These are phyloP conservation scores for Guyanaporus albipodus DNA, from an alignment of 768 basidiomycete species.

Conservation along the genomic window DNA sequence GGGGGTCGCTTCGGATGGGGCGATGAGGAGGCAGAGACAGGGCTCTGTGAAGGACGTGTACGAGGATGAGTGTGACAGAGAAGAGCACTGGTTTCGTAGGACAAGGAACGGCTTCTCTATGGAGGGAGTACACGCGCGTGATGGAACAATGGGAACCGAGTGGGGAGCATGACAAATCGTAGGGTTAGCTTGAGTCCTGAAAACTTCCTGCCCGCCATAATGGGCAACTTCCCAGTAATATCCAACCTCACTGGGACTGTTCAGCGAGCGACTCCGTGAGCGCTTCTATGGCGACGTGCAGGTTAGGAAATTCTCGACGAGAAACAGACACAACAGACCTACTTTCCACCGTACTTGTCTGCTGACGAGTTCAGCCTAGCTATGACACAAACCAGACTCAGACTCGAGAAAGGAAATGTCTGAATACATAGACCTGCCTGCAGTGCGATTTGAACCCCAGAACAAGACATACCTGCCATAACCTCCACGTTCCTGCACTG, in stretches of 20 bases:
- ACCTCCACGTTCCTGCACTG: constrained; percentile 8
- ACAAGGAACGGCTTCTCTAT: no score
- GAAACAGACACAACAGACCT: constrained; percentile 4
- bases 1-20: constrained; percentile 15
- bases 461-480: constrained; percentile 5
- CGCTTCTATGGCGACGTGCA: no score
- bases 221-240: background rate
- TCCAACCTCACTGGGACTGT: background rate
- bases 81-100: constrained; percentile 15
- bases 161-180: no score
- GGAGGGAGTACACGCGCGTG: no score
- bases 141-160: no score
- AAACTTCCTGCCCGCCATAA: background rate
- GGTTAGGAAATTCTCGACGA: no score
- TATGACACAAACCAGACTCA: background rate
- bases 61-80: constrained; percentile 16
- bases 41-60: constrained; percentile 31
- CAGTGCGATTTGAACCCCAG: no score
- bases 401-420: no score
- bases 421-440: background rate
- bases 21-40: constrained; percentile 33
- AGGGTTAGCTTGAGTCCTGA: no score
- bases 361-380: constrained; percentile 10
- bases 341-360: constrained; percentile 9
- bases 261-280: background rate